Evolutionary conservation across 208 protist genomes (phyloP).

Genomic region (Polymyxa betae): DNA sequence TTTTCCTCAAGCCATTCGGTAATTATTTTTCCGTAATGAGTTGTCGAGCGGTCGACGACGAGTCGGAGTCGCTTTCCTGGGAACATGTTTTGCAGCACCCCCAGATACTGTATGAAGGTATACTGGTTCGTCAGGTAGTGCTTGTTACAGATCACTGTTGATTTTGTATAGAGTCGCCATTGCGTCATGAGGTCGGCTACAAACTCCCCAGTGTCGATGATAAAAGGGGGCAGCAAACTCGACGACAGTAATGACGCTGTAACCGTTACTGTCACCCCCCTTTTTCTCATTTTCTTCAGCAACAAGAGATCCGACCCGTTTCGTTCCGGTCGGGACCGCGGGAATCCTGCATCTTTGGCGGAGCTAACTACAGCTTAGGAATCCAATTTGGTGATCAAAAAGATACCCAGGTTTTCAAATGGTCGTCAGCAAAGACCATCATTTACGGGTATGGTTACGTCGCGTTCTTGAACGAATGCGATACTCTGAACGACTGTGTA

Average conservation of each 20-base stretch:
- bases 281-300: background rate
- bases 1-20: background rate
- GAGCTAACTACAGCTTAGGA: too few relatives aligned
- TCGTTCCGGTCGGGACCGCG: background rate
- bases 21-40: background rate
- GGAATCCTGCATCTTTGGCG: too few relatives aligned
- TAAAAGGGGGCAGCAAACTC: background rate
- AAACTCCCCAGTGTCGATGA: background rate
- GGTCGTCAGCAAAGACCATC: too few relatives aligned
- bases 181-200: background rate
- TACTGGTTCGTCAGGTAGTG: background rate
- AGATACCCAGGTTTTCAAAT: too few relatives aligned
- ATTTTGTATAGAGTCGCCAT: background rate
- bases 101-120: background rate
- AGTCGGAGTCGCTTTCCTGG: background rate
- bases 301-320: background rate
- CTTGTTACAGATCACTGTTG: background rate
- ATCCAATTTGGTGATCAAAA: too few relatives aligned
- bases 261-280: background rate
- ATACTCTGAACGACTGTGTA: too few relatives aligned
- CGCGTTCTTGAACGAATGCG: too few relatives aligned
- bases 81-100: background rate
- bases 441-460: too few relatives aligned
- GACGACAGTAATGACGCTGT: background rate
- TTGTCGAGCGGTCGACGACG: background rate